Base-by-base conservation (phyloP, 2,329 filamentous ascomycete genomes). In the Beauveria sp. region DNA sequence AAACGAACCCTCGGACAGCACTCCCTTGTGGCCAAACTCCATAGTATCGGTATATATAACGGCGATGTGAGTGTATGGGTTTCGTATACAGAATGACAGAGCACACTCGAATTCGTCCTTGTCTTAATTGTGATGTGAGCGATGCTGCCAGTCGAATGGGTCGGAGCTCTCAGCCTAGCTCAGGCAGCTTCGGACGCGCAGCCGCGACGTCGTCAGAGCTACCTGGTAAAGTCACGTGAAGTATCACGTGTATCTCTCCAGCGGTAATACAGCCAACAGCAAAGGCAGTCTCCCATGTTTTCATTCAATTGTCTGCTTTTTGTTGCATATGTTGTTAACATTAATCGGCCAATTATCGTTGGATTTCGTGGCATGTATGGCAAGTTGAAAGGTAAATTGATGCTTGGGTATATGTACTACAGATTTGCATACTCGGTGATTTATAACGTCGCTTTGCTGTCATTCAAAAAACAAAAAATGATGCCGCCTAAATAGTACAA, bases 11-110 rank as follows among this genome's bases (percentile, higher is more conserved):
- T 88, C 84, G 68, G 83, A 87, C 69, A 88, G 73, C 69, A 80
- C 79, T 71, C 86, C 86, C 68, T 82, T 81, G 65, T 75, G 83
- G 64, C 84, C 83, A 69, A 86, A 88, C 73, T 88, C 85, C 85
- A 88, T 88, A 56, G 62, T 71, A 54, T 51, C 26, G 18, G 42
- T 40, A 22, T 61, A 24, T 63, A n/a, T 22, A 50, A 40, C 10
- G 20, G 22, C 6, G 22, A 1, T 40, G 22, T n/a, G 16, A 38
- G 14, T 22, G 7, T 55, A 20, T 54, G 2, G 20, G 14, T 45
- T 12, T 58, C 20, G 18, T 26, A n/a, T 53, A 43, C 10, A 40
- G 46, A 34, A 22, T 50, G 6, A 18, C 3, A 12, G 9, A 14
- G 31, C 16, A n/a, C 24, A 9, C n/a, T 50, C 12, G 18, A 3